These are phyloP conservation scores for Cantharellus anzutake DNA, from an alignment of 768 basidiomycete genomes.

Conservation along the genomic window DNA sequence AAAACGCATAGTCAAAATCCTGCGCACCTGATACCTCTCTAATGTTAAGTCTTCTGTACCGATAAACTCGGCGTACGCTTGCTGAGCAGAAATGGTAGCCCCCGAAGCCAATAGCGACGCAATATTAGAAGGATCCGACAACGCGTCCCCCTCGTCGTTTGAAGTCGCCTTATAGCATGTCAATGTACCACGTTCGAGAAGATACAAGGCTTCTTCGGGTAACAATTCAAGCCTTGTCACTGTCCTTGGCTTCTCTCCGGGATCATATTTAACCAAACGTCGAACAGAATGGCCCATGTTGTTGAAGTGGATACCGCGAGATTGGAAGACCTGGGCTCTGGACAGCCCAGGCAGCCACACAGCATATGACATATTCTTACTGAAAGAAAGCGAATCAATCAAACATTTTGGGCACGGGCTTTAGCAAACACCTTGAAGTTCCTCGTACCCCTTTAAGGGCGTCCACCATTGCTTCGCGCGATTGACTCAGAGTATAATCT, in stretches of 20 bases:
- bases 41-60: slow-evolving; percentile 56
- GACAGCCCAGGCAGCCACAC: slow-evolving; percentile 54
- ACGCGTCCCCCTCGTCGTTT: slow-evolving; percentile 9
- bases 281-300: slow-evolving; percentile 66
- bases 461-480: slow-evolving; percentile 73
- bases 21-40: slow-evolving; percentile 70
- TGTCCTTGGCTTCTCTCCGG: slow-evolving; percentile 1
- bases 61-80: slow-evolving; percentile 75
- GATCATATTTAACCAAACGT: slow-evolving; percentile 13
- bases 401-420: background rate
- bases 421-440: slow-evolving; percentile 45
- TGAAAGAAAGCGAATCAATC: slow-evolving; percentile 14
- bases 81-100: slow-evolving; percentile 76
- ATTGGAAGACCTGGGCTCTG: slow-evolving; percentile 46
- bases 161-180: slow-evolving; percentile 50
- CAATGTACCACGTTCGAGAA: slow-evolving; percentile 76
- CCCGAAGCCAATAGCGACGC: slow-evolving; percentile 21
- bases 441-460: slow-evolving; percentile 55
- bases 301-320: slow-evolving; percentile 68
- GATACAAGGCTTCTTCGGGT: slow-evolving; percentile 89
- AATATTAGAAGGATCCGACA: background rate
- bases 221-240: slow-evolving; percentile 48
- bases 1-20: background rate
- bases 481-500: slow-evolving; percentile 56
- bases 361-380: slow-evolving; percentile 63